Evolutionary conservation across 1,139 yeast species (phyloP), one percentile per base, ranked within the genome.

Genomic region (Diutina scorzettiae): DNA sequence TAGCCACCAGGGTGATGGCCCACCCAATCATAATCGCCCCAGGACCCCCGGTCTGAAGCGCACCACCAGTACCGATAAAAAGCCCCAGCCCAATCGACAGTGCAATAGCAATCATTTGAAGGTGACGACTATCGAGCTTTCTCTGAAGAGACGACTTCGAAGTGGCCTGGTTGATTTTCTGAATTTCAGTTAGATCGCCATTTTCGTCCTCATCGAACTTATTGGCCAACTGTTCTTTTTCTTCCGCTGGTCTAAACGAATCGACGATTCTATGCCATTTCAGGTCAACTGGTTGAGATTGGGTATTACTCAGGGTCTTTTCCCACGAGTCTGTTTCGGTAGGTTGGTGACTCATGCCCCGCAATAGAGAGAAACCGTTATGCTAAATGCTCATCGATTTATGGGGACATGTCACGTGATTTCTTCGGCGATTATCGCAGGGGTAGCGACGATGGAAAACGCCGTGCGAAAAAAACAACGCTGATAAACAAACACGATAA

Each of bases 111-210:
- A 57, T 57, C 61, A 57, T 57, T 55, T 81, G 82, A 51, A 84
- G 63, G 66, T 83, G 77, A 62, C 84, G 69, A 39, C 62, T 66
- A 50, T 78, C 78, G 45, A 83, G 68, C 37, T 73, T 67, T 55
- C 85, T 69, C 42, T 76, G 65, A 47, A 67, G 58, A 41, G 62
- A 66, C 27, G 72, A 62, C 54, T 21, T 62, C 23, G 71, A 66
- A 1, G 71, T 55, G 32, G 57, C 61, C 19, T 57, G 43, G 42
- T 64, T 64, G 41, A 66, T 66, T 44, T 49, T 59, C 47, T 65
- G 67, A 37, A 64, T 51, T 32, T 62, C 66, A 3, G 59, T 55
- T 55, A 63, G 50, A 11, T 51, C 53, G 25, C 48, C 53, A 23
- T 43, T 34, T 11, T 34, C 39, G 3, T 34, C 39, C 8, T 34